These are phyloP conservation scores for Leccinellum luteum DNA, from an alignment of 768 basidiomycete species.

Conservation along the genomic window DNA sequence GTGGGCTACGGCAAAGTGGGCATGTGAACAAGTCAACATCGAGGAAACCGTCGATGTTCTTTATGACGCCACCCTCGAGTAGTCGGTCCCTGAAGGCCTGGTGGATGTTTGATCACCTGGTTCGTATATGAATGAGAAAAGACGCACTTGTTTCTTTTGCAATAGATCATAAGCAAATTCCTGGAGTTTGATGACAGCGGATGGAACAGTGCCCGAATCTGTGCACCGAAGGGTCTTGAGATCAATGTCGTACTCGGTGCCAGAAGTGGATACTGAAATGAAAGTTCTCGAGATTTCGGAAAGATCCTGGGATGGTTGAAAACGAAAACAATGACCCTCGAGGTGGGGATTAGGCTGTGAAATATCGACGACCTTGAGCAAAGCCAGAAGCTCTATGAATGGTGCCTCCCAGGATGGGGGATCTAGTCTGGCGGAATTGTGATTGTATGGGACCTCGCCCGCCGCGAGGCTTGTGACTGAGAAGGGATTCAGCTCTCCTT, in stretches of 20 bases:
- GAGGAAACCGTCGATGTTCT: constrained; percentile 2
- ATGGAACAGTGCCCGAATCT: background rate
- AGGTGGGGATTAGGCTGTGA: background rate
- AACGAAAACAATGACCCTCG: constrained; percentile 5
- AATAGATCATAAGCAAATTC: constrained; percentile 7
- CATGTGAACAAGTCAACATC: constrained; percentile 13
- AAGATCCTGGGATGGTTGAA: constrained; percentile 15
- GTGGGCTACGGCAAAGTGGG: constrained; percentile 1
- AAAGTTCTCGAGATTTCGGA: constrained; percentile 10
- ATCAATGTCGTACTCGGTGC: constrained; percentile 6
- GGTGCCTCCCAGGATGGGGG: constrained; percentile 7
- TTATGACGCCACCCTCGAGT: background rate
- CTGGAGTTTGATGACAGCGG: constrained; percentile 2
- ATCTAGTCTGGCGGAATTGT: background rate
- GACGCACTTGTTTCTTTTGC: constrained; percentile 4
- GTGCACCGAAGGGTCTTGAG: background rate
- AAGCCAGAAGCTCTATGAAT: constrained; percentile 9
- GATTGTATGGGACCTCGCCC: background rate
- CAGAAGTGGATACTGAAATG: constrained; percentile 5
- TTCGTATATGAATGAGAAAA: background rate
- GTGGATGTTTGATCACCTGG: background rate
- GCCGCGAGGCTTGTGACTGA: constrained; percentile 8
- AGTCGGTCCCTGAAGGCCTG: constrained; percentile 12
- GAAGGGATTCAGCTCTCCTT: background rate
- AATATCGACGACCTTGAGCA: constrained; percentile 1